Conservation (phyloP, 768 basidiomycete species). For the Coprinellus micaceus region DNA sequence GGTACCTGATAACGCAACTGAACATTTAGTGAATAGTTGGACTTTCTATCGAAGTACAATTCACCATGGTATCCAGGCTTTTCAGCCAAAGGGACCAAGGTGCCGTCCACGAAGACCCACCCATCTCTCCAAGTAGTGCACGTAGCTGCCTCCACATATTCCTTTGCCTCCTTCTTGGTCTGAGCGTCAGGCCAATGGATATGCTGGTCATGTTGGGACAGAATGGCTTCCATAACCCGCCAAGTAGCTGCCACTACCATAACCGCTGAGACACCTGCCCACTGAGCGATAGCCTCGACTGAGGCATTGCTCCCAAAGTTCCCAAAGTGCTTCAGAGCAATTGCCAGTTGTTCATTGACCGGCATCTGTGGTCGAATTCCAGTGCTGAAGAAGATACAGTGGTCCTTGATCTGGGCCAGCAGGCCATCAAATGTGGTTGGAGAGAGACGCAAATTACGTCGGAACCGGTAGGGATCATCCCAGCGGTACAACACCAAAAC, state of each 20-base stretch:
- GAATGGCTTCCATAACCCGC: slow-evolving; percentile 3
- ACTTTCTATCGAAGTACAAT: slow-evolving; percentile 33
- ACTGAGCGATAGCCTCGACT: slow-evolving; percentile 9
- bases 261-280: slow-evolving; percentile 4
- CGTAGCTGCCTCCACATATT: slow-evolving; percentile 31
- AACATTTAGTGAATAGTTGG: slow-evolving; percentile 32
- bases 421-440: slow-evolving; percentile 9
- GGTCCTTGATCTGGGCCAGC: not conserved
- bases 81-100: slow-evolving; percentile 26
- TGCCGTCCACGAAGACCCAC: slow-evolving; percentile 36
- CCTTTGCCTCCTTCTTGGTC: slow-evolving; percentile 32
- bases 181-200: slow-evolving; percentile 24
- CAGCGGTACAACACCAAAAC: not conserved
- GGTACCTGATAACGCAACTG: slow-evolving; percentile 15
- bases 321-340: slow-evolving; percentile 9
- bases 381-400: slow-evolving; percentile 7
- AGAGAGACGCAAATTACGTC: slow-evolving; percentile 8
- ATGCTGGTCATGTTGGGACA: slow-evolving; percentile 11
- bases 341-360: slow-evolving; percentile 10
- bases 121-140: slow-evolving; percentile 31
- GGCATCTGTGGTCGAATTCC: slow-evolving; percentile 7
- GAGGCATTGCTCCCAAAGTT: slow-evolving; percentile 11
- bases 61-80: slow-evolving; percentile 29
- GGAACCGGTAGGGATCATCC: not conserved
- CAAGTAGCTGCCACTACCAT: not conserved